phyloP scores from a whole-genome alignment of 2,329 filamentous ascomycete species.

The Furcasterigmium sp. region DNA sequence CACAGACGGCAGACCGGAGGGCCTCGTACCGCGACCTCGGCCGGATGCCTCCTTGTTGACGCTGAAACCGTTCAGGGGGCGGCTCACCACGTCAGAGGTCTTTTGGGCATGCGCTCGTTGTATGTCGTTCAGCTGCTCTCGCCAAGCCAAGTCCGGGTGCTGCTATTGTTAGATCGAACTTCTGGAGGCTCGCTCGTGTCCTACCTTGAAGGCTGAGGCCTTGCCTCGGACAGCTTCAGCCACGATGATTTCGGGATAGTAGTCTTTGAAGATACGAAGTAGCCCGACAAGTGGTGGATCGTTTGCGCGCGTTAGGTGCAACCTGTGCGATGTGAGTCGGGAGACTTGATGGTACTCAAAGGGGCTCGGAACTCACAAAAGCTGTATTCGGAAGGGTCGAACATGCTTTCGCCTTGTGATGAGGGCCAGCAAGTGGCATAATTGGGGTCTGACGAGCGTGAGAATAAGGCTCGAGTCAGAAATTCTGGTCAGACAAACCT shows the following conservation, averaged over 20 bases:
- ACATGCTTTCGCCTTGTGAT: constrained; percentile 80
- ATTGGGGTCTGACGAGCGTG: constrained; percentile 35
- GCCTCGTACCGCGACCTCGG: constrained; percentile 30
- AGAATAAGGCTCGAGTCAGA: constrained; percentile 14
- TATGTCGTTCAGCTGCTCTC: constrained; percentile 60
- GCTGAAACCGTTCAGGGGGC: constrained; percentile 52
- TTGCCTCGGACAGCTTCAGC: constrained; percentile 59
- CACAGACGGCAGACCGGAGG: constrained; percentile 58
- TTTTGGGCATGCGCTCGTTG: constrained; percentile 52
- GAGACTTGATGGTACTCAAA: background rate
- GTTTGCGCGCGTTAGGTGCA: constrained; percentile 57
- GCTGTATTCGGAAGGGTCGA: constrained; percentile 75
- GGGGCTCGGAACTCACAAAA: constrained; percentile 45
- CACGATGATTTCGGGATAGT: constrained; percentile 83
- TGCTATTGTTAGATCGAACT: constrained; percentile 30
- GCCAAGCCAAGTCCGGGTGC: constrained; percentile 75
- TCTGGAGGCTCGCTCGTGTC: background rate
- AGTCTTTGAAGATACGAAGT: constrained; percentile 81
- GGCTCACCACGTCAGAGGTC: constrained; percentile 26
- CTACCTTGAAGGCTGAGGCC: constrained; percentile 57
- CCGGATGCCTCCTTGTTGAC: constrained; percentile 47
- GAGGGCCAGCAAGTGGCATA: constrained; percentile 75
- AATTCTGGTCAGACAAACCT: constrained; percentile 39
- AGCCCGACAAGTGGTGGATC: constrained; percentile 71
- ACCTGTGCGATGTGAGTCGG: constrained; percentile 26